Evolutionary conservation across 768 basidiomycete genomes (phyloP).

Genomic region (Botryobasidium botryosum): DNA sequence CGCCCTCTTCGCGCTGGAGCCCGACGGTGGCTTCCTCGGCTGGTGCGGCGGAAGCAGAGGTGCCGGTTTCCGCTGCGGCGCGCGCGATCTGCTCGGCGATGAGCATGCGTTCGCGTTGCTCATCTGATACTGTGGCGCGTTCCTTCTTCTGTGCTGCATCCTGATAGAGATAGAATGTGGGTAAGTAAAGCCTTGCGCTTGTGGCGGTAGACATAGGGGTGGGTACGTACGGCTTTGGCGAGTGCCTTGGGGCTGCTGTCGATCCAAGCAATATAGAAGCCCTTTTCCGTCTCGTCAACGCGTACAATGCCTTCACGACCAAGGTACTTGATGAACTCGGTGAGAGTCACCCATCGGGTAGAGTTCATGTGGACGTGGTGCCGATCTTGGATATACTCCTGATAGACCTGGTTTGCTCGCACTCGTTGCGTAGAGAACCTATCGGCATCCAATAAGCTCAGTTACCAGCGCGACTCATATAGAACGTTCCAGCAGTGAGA

Average conservation of each 20-base stretch:
- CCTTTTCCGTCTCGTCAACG: conserved; percentile 98
- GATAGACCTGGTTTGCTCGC: conserved; percentile 86
- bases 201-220: not conserved
- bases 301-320: conserved; percentile 72
- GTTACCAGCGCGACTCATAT: too few species aligned
- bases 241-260: conserved; percentile 91
- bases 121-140: conserved; percentile 77
- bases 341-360: conserved; percentile 93
- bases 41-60: conserved; percentile 1
- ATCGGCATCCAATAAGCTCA: too few species aligned
- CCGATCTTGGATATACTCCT: conserved; percentile 94
- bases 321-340: conserved; percentile 86
- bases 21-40: conserved; percentile 31
- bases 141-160: conserved; percentile 87
- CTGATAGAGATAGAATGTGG: conserved; percentile 20
- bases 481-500: too few species aligned
- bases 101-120: conserved; percentile 78
- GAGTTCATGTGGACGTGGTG: conserved; percentile 94
- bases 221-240: conserved; percentile 54
- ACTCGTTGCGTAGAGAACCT: conserved; percentile 54
- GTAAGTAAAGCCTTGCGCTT: not conserved
- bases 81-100: conserved; percentile 91
- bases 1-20: conserved; percentile 52
- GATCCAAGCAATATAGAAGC: conserved; percentile 95
- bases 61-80: conserved; percentile 30